These are phyloP conservation scores for Pholiota microspora DNA, from an alignment of 768 basidiomycete species.

Conservation along the genomic window DNA sequence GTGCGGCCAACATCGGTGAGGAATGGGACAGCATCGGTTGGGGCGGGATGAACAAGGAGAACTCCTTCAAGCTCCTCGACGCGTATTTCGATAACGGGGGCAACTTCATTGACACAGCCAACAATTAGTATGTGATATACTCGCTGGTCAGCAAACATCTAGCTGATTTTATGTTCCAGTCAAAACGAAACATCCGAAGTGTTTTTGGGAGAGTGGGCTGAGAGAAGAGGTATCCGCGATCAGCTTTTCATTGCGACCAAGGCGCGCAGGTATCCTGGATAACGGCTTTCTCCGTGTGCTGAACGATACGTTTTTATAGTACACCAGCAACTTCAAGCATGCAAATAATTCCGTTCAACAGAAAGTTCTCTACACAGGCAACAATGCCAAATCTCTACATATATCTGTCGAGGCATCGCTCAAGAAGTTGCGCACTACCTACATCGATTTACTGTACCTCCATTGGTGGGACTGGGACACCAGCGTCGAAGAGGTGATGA, in stretches of 20 bases:
- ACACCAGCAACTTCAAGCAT: constrained; percentile 1
- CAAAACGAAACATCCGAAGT: constrained; percentile 11
- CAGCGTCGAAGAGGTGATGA: constrained; percentile 56
- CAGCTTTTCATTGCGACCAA: not conserved
- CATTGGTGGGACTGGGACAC: constrained; percentile 58
- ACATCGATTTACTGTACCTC: constrained; percentile 47
- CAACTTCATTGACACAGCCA: no score
- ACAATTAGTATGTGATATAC: constrained; percentile 25
- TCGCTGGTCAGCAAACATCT: not conserved
- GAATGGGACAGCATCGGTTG: constrained; percentile 29
- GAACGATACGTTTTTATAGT: not conserved
- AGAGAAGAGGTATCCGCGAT: not conserved
- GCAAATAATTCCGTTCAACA: constrained; percentile 1
- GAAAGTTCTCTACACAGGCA: constrained; percentile 9
- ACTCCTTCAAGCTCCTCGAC: constrained; percentile 40
- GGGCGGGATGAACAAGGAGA: constrained; percentile 36
- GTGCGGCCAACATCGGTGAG: constrained; percentile 48
- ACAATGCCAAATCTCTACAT: constrained; percentile 43
- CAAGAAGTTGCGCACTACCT: constrained; percentile 43
- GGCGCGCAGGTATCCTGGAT: no score
- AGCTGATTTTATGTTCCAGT: constrained; percentile 22
- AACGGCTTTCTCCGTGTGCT: no score
- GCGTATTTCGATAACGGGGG: constrained; percentile 37
- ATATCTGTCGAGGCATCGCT: constrained; percentile 41
- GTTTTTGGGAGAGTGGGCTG: not conserved